These are phyloP conservation scores for Kwoniella sp. DNA, from an alignment of 768 basidiomycete species.

Conservation along the genomic window DNA sequence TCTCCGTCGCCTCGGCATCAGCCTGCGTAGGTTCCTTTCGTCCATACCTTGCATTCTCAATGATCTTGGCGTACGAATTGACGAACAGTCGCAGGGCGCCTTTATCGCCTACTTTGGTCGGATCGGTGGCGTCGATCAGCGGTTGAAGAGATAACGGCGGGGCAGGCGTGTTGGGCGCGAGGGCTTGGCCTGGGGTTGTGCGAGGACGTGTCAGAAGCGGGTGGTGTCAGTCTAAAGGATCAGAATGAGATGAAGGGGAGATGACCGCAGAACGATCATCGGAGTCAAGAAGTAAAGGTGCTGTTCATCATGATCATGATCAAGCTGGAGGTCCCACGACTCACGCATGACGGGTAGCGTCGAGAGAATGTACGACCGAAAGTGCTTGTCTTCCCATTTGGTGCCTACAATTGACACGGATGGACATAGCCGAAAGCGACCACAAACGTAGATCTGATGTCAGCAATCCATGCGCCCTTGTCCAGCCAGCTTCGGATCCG, in stretches of 20 bases:
- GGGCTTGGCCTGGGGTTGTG: conserved; percentile 15
- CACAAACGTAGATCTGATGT: background rate
- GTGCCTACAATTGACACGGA: conserved; percentile 36
- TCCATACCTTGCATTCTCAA: conserved; percentile 46
- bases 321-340: too few relatives aligned
- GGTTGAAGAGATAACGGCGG: conserved; percentile 31
- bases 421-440: background rate
- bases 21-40: conserved; percentile 47
- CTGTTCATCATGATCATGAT: too few relatives aligned
- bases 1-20: conserved; percentile 48
- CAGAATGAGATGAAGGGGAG: too few relatives aligned
- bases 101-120: conserved; percentile 18
- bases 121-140: conserved; percentile 26
- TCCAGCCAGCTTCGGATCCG: too few relatives aligned
- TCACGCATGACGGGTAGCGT: conserved; percentile 40
- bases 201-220: background rate
- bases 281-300: too few relatives aligned
- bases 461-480: too few relatives aligned
- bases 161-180: conserved; percentile 21
- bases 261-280: too few relatives aligned
- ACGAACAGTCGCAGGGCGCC: conserved; percentile 37
- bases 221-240: background rate
- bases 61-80: conserved; percentile 40
- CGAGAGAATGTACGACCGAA: conserved; percentile 35
- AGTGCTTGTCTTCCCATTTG: conserved; percentile 47